Base-by-base conservation (phyloP, 306 rosid species). In the Abrus pulchellus region DNA sequence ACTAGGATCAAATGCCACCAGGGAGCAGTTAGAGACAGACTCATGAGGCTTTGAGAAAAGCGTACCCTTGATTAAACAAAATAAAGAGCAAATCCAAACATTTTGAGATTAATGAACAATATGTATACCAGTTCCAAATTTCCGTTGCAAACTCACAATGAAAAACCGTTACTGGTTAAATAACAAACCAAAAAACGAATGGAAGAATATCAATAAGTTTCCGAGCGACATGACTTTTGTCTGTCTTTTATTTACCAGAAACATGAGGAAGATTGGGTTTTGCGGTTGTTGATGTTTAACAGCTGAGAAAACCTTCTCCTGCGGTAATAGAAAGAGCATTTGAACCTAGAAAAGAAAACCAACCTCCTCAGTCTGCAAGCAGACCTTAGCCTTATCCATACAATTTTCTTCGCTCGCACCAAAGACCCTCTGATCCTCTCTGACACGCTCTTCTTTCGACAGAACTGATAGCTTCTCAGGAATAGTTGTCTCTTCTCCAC, bases 401-500 rank as follows among this genome's bases (percentile, higher is more conserved):
- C 83, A 68, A 90, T 84, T 77, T 85, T 90, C 74, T 89, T 94
- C 10, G 73, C 88, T 75, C 90, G 85, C 40, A 87, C 60, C 13
- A 94, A 50, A 11, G 90, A 88, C 44, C 91, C 86, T 77, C 78
- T 92, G 81, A 94, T 84, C 77, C 87, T 92, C 86, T 89, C 92
- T 1, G 85, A n/a, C 0, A 94, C 9, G 62, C 84, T 90, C 85
- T 84, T 87, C 80, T 88, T 92, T 74, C 94, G 72, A 82, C 89
- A 71, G 87, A 94, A 94, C 78, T 94, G 92, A 78, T 94, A 94
- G 90, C 98, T 94, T 85, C 97, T 89, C 12, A 94, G 86, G 40
- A 94, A 94, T 2, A 92, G 34, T 47, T 90, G 97, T 68, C 98
- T 88, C 88, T 94, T 94, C 69, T 92, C 98, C 78, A 86, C 44